Evolutionary conservation across 257 asterid species (phyloP).

Genomic region (Cynanchum wilfordii): DNA sequence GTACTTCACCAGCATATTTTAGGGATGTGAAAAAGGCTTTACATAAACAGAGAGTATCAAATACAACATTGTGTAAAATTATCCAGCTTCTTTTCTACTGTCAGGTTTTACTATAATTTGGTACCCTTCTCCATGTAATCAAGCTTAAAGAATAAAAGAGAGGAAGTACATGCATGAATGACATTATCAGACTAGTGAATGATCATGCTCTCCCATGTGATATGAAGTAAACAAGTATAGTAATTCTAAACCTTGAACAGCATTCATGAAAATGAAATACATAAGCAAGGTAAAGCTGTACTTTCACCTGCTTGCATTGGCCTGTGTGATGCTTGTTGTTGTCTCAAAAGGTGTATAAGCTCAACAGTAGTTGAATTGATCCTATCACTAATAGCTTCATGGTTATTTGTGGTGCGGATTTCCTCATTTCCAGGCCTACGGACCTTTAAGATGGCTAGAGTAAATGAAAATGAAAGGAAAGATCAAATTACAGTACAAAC

Average conservation of each 20-base stretch:
- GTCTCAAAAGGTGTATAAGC: constrained; percentile 66
- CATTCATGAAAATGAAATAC: not conserved
- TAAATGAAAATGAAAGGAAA: constrained; percentile 10
- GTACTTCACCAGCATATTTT: not conserved
- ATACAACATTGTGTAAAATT: not conserved
- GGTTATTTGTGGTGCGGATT: constrained; percentile 31
- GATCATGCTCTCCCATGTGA: not conserved
- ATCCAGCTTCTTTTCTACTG: not conserved
- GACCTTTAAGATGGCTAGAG: constrained; percentile 36
- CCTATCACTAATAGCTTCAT: constrained; percentile 28
- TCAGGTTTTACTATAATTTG: not conserved
- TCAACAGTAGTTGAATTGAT: constrained; percentile 44
- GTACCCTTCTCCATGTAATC: not conserved
- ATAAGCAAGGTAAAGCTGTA: constrained; percentile 22
- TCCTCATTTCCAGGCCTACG: constrained; percentile 32
- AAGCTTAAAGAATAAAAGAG: not conserved
- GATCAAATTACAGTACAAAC: not conserved
- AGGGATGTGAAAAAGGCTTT: not conserved
- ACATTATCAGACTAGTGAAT: not conserved
- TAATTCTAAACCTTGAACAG: constrained; percentile 5
- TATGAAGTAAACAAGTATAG: not conserved
- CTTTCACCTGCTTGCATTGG: constrained; percentile 30
- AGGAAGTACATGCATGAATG: not conserved
- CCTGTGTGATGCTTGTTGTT: constrained; percentile 46
- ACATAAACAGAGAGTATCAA: not conserved